These are phyloP conservation scores for Syzygium aqueum DNA, from an alignment of 345 rosid species.

Conservation along the genomic window DNA sequence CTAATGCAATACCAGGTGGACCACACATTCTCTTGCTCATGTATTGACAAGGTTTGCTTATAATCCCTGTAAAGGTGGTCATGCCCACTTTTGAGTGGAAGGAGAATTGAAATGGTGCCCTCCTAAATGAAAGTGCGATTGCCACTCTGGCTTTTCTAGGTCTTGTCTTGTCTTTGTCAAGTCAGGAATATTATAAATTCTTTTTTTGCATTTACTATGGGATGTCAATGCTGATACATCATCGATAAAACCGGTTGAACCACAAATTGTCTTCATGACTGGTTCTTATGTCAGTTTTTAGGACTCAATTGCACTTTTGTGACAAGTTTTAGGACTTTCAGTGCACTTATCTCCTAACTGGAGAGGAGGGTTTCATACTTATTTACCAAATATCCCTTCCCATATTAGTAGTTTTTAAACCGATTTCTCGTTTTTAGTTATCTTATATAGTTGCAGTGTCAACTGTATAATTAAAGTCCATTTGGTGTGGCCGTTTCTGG, in stretches of 20 bases:
- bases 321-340: too few species aligned
- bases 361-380: neutral
- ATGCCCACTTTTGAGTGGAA: neutral
- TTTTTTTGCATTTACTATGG: neutral
- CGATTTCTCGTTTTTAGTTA: neutral
- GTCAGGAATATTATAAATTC: neutral
- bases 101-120: neutral
- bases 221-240: neutral
- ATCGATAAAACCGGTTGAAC: neutral
- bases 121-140: neutral
- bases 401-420: neutral
- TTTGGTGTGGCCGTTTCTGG: neutral
- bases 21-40: neutral
- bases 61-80: neutral
- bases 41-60: neutral
- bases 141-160: neutral
- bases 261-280: neutral
- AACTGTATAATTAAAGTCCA: neutral
- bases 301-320: too few species aligned
- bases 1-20: neutral
- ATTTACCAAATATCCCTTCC: neutral
- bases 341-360: too few species aligned
- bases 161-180: neutral
- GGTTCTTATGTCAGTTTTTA: neutral
- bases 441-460: neutral